Evolutionary conservation across 139 green algal genomes (phyloP).

Genomic region (Chlamydomonas incerta): DNA sequence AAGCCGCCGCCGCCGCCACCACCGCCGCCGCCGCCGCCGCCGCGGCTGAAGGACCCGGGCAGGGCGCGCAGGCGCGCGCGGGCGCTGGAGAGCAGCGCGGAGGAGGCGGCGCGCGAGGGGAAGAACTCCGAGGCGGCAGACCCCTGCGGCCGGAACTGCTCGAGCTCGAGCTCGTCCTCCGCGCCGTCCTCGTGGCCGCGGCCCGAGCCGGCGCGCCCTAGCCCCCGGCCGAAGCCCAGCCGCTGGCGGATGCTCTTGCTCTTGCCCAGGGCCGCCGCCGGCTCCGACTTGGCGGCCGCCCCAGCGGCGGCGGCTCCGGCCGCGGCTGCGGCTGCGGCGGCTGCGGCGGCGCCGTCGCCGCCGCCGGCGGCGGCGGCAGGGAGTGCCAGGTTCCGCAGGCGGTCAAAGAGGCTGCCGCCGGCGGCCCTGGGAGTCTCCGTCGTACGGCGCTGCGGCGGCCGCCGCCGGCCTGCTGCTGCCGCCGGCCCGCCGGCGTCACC

Average conservation of each 20-base stretch:
- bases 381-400: neutral
- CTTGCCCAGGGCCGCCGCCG: neutral
- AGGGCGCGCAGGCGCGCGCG: neutral
- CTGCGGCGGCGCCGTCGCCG: too few species aligned
- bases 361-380: too few species aligned
- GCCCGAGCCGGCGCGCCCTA: too few species aligned
- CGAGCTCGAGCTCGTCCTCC: neutral
- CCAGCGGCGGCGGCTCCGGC: neutral
- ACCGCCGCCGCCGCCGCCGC: too few species aligned
- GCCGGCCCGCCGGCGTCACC: neutral
- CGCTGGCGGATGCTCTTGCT: too few species aligned
- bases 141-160: neutral
- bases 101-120: neutral
- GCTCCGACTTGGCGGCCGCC: neutral
- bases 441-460: too few species aligned
- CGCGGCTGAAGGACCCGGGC: neutral
- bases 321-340: too few species aligned
- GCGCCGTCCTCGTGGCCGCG: neutral
- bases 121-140: conserved; percentile 31
- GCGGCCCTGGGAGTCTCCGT: neutral
- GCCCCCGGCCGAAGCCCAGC: too few species aligned
- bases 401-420: conserved; percentile 15
- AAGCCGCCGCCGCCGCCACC: too few species aligned
- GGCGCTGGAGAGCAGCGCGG: neutral
- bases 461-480: too few species aligned